Percentiles rank a stretch among this genome's conserved stretches.
These are phyloP conservation scores for Camelina neglecta DNA, from an alignment of 345 rosid genomes.

Conservation along the genomic window DNA sequence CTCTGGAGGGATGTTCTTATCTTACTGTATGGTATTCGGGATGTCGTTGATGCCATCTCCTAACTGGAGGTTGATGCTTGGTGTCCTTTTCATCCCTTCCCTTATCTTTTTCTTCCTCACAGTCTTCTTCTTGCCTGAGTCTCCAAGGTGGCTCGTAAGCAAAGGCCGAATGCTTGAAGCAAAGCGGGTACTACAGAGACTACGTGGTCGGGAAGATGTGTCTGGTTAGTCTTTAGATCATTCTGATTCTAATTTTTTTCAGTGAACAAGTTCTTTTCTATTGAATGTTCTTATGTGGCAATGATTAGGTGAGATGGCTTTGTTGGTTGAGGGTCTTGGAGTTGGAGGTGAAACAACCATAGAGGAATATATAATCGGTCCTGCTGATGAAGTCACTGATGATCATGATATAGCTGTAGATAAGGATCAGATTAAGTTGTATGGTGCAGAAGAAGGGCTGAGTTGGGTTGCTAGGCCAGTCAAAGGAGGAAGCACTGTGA, in stretches of 20 bases:
- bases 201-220: slow-evolving; percentile 87
- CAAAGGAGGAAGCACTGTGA: slow-evolving; percentile 66
- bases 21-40: slow-evolving; percentile 92
- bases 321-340: slow-evolving; percentile 92
- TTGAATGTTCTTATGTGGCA: slow-evolving; percentile 26
- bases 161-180: slow-evolving; percentile 96
- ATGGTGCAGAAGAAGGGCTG: slow-evolving; percentile 82
- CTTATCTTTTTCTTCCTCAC: slow-evolving; percentile 63
- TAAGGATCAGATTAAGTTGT: slow-evolving; percentile 81
- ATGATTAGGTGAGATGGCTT: slow-evolving; percentile 97
- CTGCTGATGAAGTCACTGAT: slow-evolving; percentile 56
- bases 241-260: slow-evolving; percentile 8
- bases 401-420: slow-evolving; percentile 70
- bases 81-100: slow-evolving; percentile 88
- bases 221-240: slow-evolving; percentile 60
- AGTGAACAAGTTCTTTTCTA: not conserved
- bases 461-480: slow-evolving; percentile 92
- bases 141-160: slow-evolving; percentile 98
- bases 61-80: slow-evolving; percentile 98
- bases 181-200: slow-evolving; percentile 75
- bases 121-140: slow-evolving; percentile 84
- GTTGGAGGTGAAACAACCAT: slow-evolving; percentile 81
- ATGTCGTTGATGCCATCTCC: slow-evolving; percentile 77
- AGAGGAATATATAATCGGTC: slow-evolving; percentile 90
- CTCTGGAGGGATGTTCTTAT: slow-evolving; percentile 87